Evolutionary conservation across 164 flowering plant species (phyloP).

Genomic region (Brasenia schreberi): DNA sequence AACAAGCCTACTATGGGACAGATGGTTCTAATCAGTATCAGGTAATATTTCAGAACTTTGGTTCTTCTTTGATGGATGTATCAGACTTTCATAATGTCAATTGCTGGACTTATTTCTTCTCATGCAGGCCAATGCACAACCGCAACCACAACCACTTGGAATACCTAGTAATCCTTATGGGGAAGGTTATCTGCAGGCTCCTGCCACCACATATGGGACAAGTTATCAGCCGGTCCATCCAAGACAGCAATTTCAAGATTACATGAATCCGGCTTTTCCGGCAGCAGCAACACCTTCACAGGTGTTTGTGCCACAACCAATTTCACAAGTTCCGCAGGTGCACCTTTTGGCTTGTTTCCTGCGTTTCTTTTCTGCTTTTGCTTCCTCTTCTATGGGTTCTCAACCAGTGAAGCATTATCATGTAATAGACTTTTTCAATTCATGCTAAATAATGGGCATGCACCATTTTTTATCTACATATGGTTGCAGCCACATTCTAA

Average conservation of each 20-base stretch:
- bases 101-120: not conserved
- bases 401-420: too few species aligned
- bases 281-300: slow-evolving; percentile 38
- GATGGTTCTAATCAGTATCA: slow-evolving; percentile 34
- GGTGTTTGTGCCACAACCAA: slow-evolving; percentile 53
- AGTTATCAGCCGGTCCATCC: slow-evolving; percentile 21
- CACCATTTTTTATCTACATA: too few species aligned
- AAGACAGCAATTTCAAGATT: slow-evolving; percentile 8
- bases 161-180: slow-evolving; percentile 41
- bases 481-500: too few species aligned
- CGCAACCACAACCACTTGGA: slow-evolving; percentile 27
- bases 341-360: not conserved
- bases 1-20: slow-evolving; percentile 17
- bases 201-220: slow-evolving; percentile 26
- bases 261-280: slow-evolving; percentile 28
- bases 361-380: not conserved
- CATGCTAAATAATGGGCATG: too few species aligned
- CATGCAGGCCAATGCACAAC: slow-evolving; percentile 3
- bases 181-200: slow-evolving; percentile 44
- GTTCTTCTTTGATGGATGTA: not conserved
- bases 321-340: slow-evolving; percentile 44
- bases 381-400: not conserved
- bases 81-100: not conserved
- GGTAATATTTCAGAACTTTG: slow-evolving; percentile 20
- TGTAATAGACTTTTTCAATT: too few species aligned